Evolutionary conservation across 2,329 filamentous ascomycete genomes (phyloP), one percentile per base, ranked within the genome.

Genomic region (Neocatenulostroma microsporum): DNA sequence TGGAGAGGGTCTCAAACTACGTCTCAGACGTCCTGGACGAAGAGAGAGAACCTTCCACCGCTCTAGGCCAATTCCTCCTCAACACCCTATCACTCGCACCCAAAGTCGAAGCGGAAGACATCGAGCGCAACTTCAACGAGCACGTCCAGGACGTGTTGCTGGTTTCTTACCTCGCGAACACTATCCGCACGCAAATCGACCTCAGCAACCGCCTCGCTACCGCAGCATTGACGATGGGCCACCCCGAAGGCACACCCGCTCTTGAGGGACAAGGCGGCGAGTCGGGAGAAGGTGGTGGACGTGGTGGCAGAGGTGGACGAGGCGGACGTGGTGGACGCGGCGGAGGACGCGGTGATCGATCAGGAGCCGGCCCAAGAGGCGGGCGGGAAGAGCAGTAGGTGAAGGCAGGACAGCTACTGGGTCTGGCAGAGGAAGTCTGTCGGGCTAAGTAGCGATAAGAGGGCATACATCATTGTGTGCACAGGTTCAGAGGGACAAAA

Each of bases 41-140:
- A 72, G 85, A 93, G 62, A 78, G 82, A 45, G 78, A 84, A 61
- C 87, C 89, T 51, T 91, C 84, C 50, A 93, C 86, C 49, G 86
- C 88, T 10, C 72, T 98, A 39, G 91, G 88, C 49, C 93, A 98
- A 67, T 94, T 87, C 68, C 73, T 98, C 50, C 84, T 96, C 73
- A 94, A 94, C 63, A 82, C 89, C 25, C 76, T 98, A 46, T 88
- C 84, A 30, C 72, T 98, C 46, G 86, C 89, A 38, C 91, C 91
- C 57, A 98, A 96, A 75, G 91, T 96, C 44, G 85, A 94, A 56
- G 72, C 82, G 24, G 75, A 79, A 44, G 83, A 93, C 62, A 88
- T 98, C 59, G 91, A 98, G 74, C 76, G 82, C 61, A 88, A 96
- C 72, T 98, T 98, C 78, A 98, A 98, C 78, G 94, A 94, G 73